Evolutionary conservation across 306 rosid genomes (phyloP).

Genomic region (Prunus salicina): DNA sequence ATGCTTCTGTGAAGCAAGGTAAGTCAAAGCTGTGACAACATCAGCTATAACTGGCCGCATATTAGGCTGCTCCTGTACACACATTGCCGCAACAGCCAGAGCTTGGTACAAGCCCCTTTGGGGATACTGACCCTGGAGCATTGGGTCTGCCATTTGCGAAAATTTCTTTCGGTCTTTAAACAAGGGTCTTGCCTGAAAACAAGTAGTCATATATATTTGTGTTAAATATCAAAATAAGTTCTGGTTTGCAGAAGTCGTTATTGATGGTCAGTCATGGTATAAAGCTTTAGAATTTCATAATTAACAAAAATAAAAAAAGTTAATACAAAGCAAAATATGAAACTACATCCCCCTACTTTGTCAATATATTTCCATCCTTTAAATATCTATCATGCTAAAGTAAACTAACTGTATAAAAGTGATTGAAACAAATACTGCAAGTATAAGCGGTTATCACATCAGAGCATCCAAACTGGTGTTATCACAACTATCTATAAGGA

Average conservation of each 20-base stretch:
- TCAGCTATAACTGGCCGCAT: constrained; percentile 88
- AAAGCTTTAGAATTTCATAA: neutral
- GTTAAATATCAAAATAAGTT: neutral
- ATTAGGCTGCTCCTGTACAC: constrained; percentile 86
- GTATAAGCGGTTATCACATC: too few species aligned
- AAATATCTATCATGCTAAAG: too few species aligned
- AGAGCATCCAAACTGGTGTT: too few species aligned
- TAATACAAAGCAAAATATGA: neutral
- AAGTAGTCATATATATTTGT: neutral
- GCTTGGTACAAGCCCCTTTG: constrained; percentile 78
- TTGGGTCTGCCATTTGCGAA: constrained; percentile 77
- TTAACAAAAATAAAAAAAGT: neutral
- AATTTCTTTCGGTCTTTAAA: constrained; percentile 61
- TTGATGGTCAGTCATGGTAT: neutral
- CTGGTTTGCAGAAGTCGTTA: neutral
- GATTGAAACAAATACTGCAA: too few species aligned
- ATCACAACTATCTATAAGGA: too few species aligned
- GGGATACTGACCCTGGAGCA: constrained; percentile 87
- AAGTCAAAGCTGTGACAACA: constrained; percentile 86
- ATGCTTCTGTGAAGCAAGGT: constrained; percentile 74
- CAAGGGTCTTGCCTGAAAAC: constrained; percentile 76
- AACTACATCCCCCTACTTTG: too few species aligned
- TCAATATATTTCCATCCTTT: too few species aligned
- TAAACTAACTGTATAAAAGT: too few species aligned
- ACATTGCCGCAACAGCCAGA: constrained; percentile 90